A percentile compares a stretch with the other conserved stretches of the same genome.
These are phyloP conservation scores for Chloris gayana DNA, from an alignment of 176 grass and related monocot genomes.

Conservation along the genomic window DNA sequence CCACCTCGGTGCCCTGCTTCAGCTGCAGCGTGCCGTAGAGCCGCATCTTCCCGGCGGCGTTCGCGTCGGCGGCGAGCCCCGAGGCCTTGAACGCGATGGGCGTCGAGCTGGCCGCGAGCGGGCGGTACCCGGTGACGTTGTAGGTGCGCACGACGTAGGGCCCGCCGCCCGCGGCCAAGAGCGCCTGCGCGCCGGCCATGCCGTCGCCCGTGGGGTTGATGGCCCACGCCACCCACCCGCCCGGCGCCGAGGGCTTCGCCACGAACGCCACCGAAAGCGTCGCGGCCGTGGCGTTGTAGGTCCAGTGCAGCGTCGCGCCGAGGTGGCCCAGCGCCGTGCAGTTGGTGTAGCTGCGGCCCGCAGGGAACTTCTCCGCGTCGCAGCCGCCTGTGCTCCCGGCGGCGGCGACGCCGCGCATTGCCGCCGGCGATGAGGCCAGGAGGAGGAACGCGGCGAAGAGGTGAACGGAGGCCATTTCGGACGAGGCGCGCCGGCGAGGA, in stretches of 20 bases:
- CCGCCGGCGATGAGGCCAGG: neutral
- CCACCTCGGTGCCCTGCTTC: neutral
- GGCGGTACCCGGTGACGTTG: slow-evolving; percentile 36
- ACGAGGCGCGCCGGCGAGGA: no score
- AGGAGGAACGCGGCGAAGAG: neutral
- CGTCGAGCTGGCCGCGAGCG: neutral
- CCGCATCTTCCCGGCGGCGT: slow-evolving; percentile 40
- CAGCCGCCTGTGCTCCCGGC: neutral
- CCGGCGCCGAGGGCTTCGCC: slow-evolving; percentile 22
- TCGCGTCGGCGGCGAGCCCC: slow-evolving; percentile 50
- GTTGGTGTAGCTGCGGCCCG: slow-evolving; percentile 30
- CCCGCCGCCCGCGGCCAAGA: slow-evolving; percentile 3
- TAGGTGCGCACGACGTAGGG: slow-evolving; percentile 52
- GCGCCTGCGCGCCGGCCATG: slow-evolving; percentile 70
- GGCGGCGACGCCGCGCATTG: neutral
- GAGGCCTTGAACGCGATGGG: slow-evolving; percentile 44
- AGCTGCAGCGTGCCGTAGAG: slow-evolving; percentile 70
- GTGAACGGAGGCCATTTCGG: neutral
- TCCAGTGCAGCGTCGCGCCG: slow-evolving; percentile 62
- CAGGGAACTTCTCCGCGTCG: slow-evolving; percentile 36
- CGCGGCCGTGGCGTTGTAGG: slow-evolving; percentile 39
- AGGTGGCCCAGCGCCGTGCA: slow-evolving; percentile 51
- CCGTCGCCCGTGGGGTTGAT: slow-evolving; percentile 60
- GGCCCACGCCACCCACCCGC: slow-evolving; percentile 71
- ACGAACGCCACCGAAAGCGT: slow-evolving; percentile 62